phyloP scores from a whole-genome alignment of 2,329 filamentous ascomycete genomes.

The Fusarium concolor region DNA sequence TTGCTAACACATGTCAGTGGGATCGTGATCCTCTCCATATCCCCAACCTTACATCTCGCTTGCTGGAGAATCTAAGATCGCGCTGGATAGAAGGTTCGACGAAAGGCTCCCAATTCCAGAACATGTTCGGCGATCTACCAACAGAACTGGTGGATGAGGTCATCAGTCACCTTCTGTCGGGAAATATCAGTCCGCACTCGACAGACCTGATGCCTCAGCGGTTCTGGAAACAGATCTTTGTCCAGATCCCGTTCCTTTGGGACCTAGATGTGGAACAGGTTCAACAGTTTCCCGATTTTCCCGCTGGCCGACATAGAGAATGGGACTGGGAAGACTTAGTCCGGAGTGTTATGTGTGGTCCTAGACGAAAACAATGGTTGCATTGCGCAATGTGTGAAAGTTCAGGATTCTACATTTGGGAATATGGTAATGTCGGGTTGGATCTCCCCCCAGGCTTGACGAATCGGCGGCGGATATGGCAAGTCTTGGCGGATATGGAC shows the following conservation, averaged over 20 bases:
- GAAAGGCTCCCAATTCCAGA: background rate
- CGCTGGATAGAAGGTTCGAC: accelerated
- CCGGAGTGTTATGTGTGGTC: background rate
- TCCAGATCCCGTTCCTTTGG: background rate
- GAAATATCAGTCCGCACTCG: accelerated
- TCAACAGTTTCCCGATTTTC: background rate
- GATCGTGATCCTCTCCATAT: background rate
- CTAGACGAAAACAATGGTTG: accelerated
- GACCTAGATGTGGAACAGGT: background rate
- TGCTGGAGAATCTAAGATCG: background rate
- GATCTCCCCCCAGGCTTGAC: background rate
- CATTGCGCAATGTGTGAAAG: too few relatives aligned
- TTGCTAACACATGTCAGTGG: background rate
- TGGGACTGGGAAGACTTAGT: background rate
- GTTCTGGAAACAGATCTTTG: background rate
- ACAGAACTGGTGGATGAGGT: background rate
- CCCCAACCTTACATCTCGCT: background rate
- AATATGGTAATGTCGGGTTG: background rate
- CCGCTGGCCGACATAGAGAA: background rate
- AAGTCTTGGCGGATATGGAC: background rate
- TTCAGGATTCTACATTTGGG: background rate
- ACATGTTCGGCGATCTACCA: background rate
- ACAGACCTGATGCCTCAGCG: background rate
- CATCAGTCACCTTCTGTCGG: background rate
- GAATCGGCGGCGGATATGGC: background rate